These are phyloP conservation scores for Fusarium lateritium DNA, from an alignment of 2,329 filamentous ascomycete species.

Conservation along the genomic window DNA sequence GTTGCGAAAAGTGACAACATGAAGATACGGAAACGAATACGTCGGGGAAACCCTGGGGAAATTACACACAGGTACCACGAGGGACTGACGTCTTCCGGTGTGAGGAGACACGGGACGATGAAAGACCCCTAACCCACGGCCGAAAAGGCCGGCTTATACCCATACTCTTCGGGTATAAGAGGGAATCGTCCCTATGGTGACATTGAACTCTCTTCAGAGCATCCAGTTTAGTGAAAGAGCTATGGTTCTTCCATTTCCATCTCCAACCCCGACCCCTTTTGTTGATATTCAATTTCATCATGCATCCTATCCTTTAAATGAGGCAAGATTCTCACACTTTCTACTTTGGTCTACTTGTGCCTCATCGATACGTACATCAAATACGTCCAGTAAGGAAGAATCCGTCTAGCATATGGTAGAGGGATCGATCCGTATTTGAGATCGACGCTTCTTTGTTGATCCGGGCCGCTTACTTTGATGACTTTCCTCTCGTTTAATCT, in stretches of 20 bases:
- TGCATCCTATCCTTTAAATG: not conserved
- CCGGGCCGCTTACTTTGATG: not conserved
- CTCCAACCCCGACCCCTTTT: too few relatives aligned
- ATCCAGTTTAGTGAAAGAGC: too few relatives aligned
- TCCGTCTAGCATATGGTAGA: not conserved
- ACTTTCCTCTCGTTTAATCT: too few relatives aligned
- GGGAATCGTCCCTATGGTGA: slow-evolving; percentile 5
- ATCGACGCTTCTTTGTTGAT: not conserved
- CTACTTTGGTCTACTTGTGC: not conserved
- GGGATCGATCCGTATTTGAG: too few relatives aligned
- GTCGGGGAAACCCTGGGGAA: slow-evolving; percentile 24
- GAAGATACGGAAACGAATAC: slow-evolving; percentile 46
- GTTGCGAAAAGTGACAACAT: not conserved
- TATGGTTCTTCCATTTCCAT: too few relatives aligned
- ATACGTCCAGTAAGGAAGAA: not conserved
- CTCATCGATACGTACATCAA: not conserved
- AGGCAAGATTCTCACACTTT: not conserved
- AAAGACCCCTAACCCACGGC: slow-evolving; percentile 42
- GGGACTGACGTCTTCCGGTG: slow-evolving; percentile 8
- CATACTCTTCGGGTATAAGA: slow-evolving; percentile 25
- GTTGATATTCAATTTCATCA: too few relatives aligned
- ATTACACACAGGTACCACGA: slow-evolving; percentile 26
- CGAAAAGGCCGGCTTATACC: not conserved
- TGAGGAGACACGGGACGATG: not conserved
- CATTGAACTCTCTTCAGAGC: not conserved